A percentile compares a stretch with the other conserved stretches of the same genome.
phyloP scores from a whole-genome alignment of 257 asterid species.

The Solanum medicagineum region DNA sequence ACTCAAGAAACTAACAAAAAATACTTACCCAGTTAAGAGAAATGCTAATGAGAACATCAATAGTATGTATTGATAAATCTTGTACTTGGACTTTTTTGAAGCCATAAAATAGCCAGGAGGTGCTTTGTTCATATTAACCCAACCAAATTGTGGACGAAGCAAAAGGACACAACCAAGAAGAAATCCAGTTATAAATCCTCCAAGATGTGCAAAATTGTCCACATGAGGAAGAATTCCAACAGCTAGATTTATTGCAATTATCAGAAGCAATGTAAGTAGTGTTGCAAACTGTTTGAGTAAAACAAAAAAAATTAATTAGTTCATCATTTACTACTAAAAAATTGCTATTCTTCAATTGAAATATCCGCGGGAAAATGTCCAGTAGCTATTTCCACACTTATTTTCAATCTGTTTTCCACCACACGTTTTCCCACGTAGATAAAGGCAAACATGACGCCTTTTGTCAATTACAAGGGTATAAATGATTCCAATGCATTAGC shows the following conservation, averaged over 20 bases:
- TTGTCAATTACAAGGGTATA: not conserved
- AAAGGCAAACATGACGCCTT: not conserved
- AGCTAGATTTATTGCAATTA: slow-evolving; percentile 59
- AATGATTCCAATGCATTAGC: no score
- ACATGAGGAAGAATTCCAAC: slow-evolving; percentile 97
- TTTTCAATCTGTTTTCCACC: not conserved
- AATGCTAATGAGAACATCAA: slow-evolving; percentile 24
- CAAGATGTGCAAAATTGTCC: slow-evolving; percentile 91
- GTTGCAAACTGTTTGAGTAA: slow-evolving; percentile 40
- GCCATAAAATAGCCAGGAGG: slow-evolving; percentile 21
- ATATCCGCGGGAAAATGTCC: not conserved
- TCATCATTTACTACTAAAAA: not conserved
- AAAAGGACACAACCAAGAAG: slow-evolving; percentile 68
- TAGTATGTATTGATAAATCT: slow-evolving; percentile 42
- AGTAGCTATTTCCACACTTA: not conserved
- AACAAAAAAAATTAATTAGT: no score
- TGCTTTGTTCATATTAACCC: slow-evolving; percentile 23
- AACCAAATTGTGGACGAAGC: slow-evolving; percentile 79
- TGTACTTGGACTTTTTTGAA: slow-evolving; percentile 54
- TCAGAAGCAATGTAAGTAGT: slow-evolving; percentile 41
- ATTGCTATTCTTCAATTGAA: not conserved
- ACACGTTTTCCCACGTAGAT: not conserved
- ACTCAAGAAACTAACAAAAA: not conserved
- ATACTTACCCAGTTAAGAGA: slow-evolving; percentile 37
- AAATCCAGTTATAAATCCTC: slow-evolving; percentile 78